These are phyloP conservation scores for Lathyrus tuberosus DNA, from an alignment of 306 rosid species.

Conservation along the genomic window DNA sequence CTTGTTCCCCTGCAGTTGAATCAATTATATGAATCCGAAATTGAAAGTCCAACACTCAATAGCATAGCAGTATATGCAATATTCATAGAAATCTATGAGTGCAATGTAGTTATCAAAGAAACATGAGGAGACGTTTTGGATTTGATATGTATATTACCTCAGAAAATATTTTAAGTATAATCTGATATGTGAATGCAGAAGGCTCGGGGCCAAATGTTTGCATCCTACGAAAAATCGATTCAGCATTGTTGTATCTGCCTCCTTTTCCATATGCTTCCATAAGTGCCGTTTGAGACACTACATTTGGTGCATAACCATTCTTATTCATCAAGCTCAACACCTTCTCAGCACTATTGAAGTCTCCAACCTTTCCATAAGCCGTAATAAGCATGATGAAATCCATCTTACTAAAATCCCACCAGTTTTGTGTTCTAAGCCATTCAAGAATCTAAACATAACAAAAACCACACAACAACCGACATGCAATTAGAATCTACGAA, in stretches of 20 bases:
- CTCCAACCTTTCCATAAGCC: constrained; percentile 90
- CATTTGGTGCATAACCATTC: constrained; percentile 72
- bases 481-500: background rate
- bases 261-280: constrained; percentile 98
- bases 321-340: constrained; percentile 68
- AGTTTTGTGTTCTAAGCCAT: constrained; percentile 81
- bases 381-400: constrained; percentile 91
- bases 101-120: constrained; percentile 13
- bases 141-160: constrained; percentile 51
- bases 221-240: constrained; percentile 95
- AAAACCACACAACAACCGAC: constrained; percentile 1
- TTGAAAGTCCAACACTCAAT: constrained; percentile 30
- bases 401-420: constrained; percentile 93
- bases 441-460: constrained; percentile 71
- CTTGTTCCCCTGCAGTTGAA: constrained; percentile 64
- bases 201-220: constrained; percentile 88
- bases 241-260: constrained; percentile 73
- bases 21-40: constrained; percentile 39
- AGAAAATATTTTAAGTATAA: constrained; percentile 79
- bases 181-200: constrained; percentile 85
- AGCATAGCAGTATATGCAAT: constrained; percentile 17
- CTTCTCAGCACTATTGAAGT: constrained; percentile 79
- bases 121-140: constrained; percentile 2
- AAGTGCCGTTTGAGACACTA: constrained; percentile 88
- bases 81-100: constrained; percentile 14